A percentile compares a stretch with the other conserved stretches of the same genome.
Evolutionary conservation across 306 rosid genomes (phyloP).

Genomic region (Malus domestica): DNA sequence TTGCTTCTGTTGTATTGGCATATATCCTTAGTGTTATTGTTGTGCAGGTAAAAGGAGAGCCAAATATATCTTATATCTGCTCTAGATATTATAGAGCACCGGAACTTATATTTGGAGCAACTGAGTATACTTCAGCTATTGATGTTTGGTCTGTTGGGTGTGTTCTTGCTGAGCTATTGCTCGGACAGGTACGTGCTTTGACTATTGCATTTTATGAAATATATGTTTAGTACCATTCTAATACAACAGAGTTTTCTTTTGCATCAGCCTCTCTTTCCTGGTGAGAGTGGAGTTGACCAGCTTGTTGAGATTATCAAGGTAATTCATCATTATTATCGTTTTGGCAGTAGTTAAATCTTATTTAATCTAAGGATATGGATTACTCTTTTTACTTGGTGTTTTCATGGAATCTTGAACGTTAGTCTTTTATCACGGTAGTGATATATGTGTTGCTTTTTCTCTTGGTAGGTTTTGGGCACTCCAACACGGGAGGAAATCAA

Average conservation of each 20-base stretch:
- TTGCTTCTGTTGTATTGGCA: neutral
- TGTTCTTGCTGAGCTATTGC: slow-evolving; percentile 91
- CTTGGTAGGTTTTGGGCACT: slow-evolving; percentile 79
- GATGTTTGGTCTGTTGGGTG: slow-evolving; percentile 97
- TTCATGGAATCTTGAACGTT: neutral
- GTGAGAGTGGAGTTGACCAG: slow-evolving; percentile 98
- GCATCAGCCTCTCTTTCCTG: slow-evolving; percentile 86
- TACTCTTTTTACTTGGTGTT: neutral
- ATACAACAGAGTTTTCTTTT: slow-evolving; percentile 1
- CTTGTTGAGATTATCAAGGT: slow-evolving; percentile 99
- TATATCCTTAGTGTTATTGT: slow-evolving; percentile 11
- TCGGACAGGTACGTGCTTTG: slow-evolving; percentile 71
- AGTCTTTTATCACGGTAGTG: neutral
- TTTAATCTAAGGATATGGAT: neutral
- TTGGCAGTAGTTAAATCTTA: neutral
- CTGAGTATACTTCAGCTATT: slow-evolving; percentile 89
- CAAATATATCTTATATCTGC: slow-evolving; percentile 92
- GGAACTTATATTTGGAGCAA: slow-evolving; percentile 97
- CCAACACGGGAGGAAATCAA: slow-evolving; percentile 98
- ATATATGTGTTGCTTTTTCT: slow-evolving; percentile 1
- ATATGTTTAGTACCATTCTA: neutral
- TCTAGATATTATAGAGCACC: slow-evolving; percentile 97
- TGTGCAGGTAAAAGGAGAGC: slow-evolving; percentile 89
- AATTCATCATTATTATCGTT: slow-evolving; percentile 11
- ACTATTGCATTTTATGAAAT: neutral